Evolutionary conservation across 75 land plant genomes (phyloP).

Genomic region (Selaginella moellendorffii): DNA sequence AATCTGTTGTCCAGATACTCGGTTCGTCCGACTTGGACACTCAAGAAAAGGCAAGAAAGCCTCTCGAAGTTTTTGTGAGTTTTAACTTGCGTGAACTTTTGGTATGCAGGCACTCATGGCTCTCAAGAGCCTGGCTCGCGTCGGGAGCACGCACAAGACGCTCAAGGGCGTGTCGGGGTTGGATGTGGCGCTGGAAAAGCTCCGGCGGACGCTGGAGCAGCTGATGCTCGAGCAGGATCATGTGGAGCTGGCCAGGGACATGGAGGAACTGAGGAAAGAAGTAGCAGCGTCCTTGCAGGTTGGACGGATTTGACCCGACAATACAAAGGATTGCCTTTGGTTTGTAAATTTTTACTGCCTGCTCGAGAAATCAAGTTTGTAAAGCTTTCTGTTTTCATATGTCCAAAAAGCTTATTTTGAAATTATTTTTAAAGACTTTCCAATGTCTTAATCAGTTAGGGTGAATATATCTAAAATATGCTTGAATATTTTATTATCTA

Average conservation of each 20-base stretch:
- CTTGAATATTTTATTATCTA: no score
- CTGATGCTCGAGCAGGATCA: conserved; percentile 31
- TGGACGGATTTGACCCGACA: no score
- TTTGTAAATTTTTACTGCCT: no score
- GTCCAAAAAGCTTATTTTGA: no score
- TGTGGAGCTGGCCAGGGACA: conserved; percentile 44
- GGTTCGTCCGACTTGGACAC: conserved; percentile 61
- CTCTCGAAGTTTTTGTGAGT: background rate
- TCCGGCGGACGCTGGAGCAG: conserved; percentile 31
- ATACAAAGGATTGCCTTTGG: no score
- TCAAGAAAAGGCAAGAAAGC: conserved; percentile 62
- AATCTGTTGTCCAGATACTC: conserved; percentile 59
- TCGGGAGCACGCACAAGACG: conserved; percentile 21
- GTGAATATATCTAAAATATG: no score
- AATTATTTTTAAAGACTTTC: no score
- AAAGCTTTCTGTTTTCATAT: no score
- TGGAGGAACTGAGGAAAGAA: conserved; percentile 56
- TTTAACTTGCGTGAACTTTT: background rate
- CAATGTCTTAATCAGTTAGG: no score
- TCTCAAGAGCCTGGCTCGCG: conserved; percentile 43
- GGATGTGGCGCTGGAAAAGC: conserved; percentile 39
- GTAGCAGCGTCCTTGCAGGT: conserved; percentile 26
- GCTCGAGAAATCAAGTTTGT: no score
- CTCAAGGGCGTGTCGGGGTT: conserved; percentile 42
- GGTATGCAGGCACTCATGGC: conserved; percentile 65